phyloP scores from a whole-genome alignment of 352 stramenopile genomes.

The Pythium coloratum region DNA sequence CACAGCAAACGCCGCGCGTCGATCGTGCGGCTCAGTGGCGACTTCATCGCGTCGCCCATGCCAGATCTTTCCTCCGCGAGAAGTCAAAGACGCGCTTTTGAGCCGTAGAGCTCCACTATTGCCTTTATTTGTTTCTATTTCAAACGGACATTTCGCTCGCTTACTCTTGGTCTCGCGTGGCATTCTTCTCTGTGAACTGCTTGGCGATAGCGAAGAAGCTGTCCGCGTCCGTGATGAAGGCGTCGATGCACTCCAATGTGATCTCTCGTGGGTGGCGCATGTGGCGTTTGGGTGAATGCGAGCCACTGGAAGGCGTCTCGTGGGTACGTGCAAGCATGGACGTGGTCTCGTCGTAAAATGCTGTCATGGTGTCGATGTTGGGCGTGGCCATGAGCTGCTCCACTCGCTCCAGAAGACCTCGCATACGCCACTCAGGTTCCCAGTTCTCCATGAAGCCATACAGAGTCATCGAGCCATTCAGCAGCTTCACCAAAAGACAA shows the following conservation, averaged over 20 bases:
- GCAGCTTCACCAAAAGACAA: constrained; percentile 28
- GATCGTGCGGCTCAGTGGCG: constrained; percentile 37
- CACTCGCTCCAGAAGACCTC: constrained; percentile 44
- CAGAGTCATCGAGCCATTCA: constrained; percentile 53
- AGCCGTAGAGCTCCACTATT: constrained; percentile 12
- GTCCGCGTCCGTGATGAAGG: constrained; percentile 36
- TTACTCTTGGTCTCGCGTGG: not conserved
- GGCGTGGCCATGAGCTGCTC: constrained; percentile 38
- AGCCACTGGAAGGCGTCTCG: not conserved
- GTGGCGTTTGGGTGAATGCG: constrained; percentile 11
- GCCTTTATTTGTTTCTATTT: not conserved
- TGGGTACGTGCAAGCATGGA: constrained; percentile 18
- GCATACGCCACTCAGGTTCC: constrained; percentile 60
- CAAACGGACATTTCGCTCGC: not conserved
- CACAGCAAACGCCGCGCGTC: constrained; percentile 35
- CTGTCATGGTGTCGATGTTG: constrained; percentile 44
- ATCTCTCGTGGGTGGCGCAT: constrained; percentile 55
- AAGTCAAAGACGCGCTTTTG: constrained; percentile 13
- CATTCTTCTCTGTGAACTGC: constrained; percentile 37
- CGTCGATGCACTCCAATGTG: constrained; percentile 50
- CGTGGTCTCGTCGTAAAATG: constrained; percentile 46
- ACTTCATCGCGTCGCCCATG: constrained; percentile 41
- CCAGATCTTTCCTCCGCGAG: constrained; percentile 12
- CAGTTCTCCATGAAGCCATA: constrained; percentile 46
- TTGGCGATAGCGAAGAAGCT: constrained; percentile 37